Base-by-base conservation (phyloP, 179 eudicot species). In the Beta corolliflora region DNA sequence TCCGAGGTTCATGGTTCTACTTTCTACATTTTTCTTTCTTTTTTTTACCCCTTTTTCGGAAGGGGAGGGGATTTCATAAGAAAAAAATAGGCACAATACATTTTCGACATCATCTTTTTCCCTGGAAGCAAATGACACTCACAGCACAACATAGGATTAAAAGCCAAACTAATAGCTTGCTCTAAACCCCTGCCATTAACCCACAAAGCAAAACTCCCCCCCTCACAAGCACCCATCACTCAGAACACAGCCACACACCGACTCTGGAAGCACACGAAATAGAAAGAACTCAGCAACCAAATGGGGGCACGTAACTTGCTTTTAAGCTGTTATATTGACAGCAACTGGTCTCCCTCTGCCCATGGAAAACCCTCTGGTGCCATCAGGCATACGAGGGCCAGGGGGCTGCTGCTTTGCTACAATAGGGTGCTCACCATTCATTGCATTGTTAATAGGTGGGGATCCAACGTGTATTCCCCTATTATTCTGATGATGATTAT, bases 351-450 rank as follows among this genome's bases (percentile, higher is more conserved):
- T 88, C 68, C 90, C 90, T 82, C 90, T 66, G 23, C 90, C 90
- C 89, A 88, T 84, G 29, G 90, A 84, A 64, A 88, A 88, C 18
- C 90, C 90, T 71, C 90, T 67, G 6, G 90, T 88, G 16, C 90
- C 90, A 81, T 88, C 90, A 8, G 90, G 90, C 90, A 88, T 88
- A 52, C 90, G 88, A 23, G 90, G 90, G 0, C 90, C 90, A 31
- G 89, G 89, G 66, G 90, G 90, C 52, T 78, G 90, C 60, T 82
- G 87, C 81, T 76, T 84, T 63, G 82, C 84, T 18, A 77, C 65
- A 67, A 58, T 16, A 46, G 81, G 79, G 36, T 79, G 88, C 67
- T 86, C 89, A 29, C 75, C 75, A 73, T 69, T 84, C 59, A 53
- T 53, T 71, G 69, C 36, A 77, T 64, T 77, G 53, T 41, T 80